Conservation (phyloP, 495 filamentous ascomycete genomes). For the Penicillium dipodomyicola region DNA sequence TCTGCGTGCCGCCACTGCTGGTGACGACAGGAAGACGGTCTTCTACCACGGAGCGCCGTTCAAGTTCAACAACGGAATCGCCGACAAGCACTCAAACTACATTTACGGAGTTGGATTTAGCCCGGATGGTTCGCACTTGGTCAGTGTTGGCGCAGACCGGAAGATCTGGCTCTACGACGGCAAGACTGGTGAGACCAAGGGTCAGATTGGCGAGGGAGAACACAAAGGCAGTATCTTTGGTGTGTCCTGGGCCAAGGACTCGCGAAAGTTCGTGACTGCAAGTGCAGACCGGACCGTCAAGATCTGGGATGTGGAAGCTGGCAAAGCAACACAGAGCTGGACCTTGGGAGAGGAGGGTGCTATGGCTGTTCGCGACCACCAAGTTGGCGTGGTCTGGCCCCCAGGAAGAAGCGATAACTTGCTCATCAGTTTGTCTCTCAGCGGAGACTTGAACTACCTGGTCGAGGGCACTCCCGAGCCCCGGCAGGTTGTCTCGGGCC, state of each 20-base stretch:
- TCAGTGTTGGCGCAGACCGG: constrained; percentile 85
- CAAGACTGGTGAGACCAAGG: constrained; percentile 81
- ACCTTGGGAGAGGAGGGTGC: constrained; percentile 76
- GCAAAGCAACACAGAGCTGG: constrained; percentile 77
- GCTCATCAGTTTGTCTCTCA: constrained; percentile 83
- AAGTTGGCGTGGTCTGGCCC: constrained; percentile 94
- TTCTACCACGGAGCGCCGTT: constrained; percentile 94
- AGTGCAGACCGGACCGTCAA: constrained; percentile 88
- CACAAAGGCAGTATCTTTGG: constrained; percentile 93
- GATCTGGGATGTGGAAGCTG: constrained; percentile 70
- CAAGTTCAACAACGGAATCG: constrained; percentile 78
- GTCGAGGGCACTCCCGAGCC: constrained; percentile 65
- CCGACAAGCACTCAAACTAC: constrained; percentile 81
- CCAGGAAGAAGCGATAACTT: constrained; percentile 76
- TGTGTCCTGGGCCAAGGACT: constrained; percentile 87
- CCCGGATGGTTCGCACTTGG: constrained; percentile 79
- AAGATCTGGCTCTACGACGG: constrained; percentile 94
- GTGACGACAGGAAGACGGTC: constrained; percentile 82
- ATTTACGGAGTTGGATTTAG: constrained; percentile 87
- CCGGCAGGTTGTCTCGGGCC: constrained; percentile 74
- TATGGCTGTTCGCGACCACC: constrained; percentile 76
- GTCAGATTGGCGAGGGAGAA: constrained; percentile 72
- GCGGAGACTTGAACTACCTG: constrained; percentile 89
- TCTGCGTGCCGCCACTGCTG: constrained; percentile 82
- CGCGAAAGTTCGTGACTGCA: constrained; percentile 83